Evolutionary conservation across 2,329 filamentous ascomycete species (phyloP), one percentile per base, ranked within the genome.

Genomic region (Cercospora citrullina): DNA sequence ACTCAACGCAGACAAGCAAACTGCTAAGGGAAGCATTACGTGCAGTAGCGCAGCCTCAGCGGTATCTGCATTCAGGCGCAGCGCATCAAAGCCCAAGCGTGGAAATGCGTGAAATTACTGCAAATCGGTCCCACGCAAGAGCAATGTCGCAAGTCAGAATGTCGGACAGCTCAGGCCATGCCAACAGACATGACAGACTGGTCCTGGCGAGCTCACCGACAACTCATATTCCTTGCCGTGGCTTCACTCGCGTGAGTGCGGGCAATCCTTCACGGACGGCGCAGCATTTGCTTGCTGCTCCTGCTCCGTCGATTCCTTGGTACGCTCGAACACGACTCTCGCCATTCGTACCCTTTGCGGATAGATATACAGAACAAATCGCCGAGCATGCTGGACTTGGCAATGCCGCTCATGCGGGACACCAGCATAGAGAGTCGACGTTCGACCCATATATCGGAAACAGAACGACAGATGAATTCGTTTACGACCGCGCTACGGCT

Each of bases 1-100:
- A 45, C 16, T 64, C 68, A 5, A 71, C 72, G 9, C 73, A 71
- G 9, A 67, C 69, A 23, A 72, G 72, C 62, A 68, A 71, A n/a
- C 26, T 71, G 3, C 61, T 76, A 28, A 60, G 70, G 14, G 30
- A 64, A 23, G 72, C 69, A 23, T 63, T 68, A 4, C 8, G 28
- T 53, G 31, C 30, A n/a, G 48, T 64, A 10, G 10, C 61, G 10
- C 36, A 23, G 30, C 48, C 61, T 10, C 31, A 36, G 30, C 28
- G 23, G 14, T 10, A 26, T 7, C 18, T 9, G 12, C 12, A 26
- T 10, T 57, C 61, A 5, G 28, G 48, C 23, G 53, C 61, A 28
- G 23, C 10, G 48, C 48, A 26, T 26, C 18, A 26, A 3, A 45
- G 61, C 21, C 4, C 61, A 5, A 16, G 12, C 16, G 31, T 21